phyloP scores from a whole-genome alignment of 352 stramenopile species.

The Phytophthora rubi region DNA sequence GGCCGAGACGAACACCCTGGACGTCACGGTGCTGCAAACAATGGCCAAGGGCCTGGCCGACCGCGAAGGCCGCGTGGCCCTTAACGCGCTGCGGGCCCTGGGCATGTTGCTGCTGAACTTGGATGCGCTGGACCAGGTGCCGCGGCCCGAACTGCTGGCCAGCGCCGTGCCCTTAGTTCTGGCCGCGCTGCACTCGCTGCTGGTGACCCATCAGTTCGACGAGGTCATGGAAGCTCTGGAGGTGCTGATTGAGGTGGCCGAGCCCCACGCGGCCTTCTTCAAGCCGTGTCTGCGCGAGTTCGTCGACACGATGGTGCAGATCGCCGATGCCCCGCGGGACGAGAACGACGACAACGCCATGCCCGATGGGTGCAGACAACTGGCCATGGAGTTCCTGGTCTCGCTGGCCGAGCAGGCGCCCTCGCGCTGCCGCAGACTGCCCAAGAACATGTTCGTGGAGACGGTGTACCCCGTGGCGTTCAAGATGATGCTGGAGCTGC shows the following conservation, averaged over 20 bases:
- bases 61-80: slow-evolving; percentile 62
- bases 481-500: slow-evolving; percentile 86
- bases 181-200: slow-evolving; percentile 54
- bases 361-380: slow-evolving; percentile 73
- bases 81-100: slow-evolving; percentile 76
- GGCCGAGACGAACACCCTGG: slow-evolving; percentile 37
- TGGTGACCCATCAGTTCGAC: slow-evolving; percentile 62
- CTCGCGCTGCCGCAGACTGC: slow-evolving; percentile 63
- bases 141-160: slow-evolving; percentile 58
- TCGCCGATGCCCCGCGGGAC: slow-evolving; percentile 53
- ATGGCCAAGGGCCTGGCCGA: slow-evolving; percentile 62
- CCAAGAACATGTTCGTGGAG: slow-evolving; percentile 81
- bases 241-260: slow-evolving; percentile 82
- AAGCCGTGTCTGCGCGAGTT: slow-evolving; percentile 65
- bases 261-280: slow-evolving; percentile 77
- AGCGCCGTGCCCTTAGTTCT: slow-evolving; percentile 64
- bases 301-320: slow-evolving; percentile 77
- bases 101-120: slow-evolving; percentile 82
- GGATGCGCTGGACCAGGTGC: slow-evolving; percentile 61
- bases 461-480: slow-evolving; percentile 80
- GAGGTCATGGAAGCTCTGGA: slow-evolving; percentile 83
- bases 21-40: slow-evolving; percentile 60
- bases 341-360: slow-evolving; percentile 36
- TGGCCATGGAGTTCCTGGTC: slow-evolving; percentile 88
- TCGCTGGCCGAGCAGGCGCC: slow-evolving; percentile 77